Base-by-base conservation (phyloP, 1,284 basidiomycete genomes). In the Ganoderma lucidum region DNA sequence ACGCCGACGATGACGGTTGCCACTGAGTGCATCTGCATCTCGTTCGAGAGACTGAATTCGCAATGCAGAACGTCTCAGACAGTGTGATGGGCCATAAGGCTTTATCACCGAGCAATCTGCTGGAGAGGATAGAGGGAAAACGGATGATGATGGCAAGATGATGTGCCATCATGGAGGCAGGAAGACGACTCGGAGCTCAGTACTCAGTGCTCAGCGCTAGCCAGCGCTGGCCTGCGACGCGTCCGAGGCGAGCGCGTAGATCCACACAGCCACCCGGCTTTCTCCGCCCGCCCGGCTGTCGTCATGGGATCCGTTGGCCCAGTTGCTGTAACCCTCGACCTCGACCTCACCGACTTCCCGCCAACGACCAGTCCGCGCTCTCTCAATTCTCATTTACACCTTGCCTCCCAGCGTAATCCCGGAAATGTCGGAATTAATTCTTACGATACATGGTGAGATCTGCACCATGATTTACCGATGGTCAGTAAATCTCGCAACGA, bases 181-280 rank as follows among this genome's bases (percentile, higher is more conserved):
- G 51, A 53, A 10, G 28, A 30, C 9, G 12, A 53, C 9, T n/a
- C n/a, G n/a, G n/a, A n/a, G n/a, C n/a, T n/a, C n/a, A n/a, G n/a
- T n/a, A n/a, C n/a, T n/a, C n/a, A n/a, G n/a, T n/a, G n/a, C n/a
- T n/a, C n/a, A n/a, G n/a, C n/a, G n/a, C n/a, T n/a, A n/a, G n/a
- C n/a, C 28, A n/a, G 2, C 45, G 19, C 8, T n/a, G 45, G 19
- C 9, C 42, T 44, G 9, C n/a, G 45, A 48, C 45, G 48, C 48
- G 48, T 51, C 10, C 23, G 53, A 55, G 14, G 53, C 14, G 53
- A 32, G 30, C 48, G 48, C 48, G 48, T 14, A 51, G 48, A 51
- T 51, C 48, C 10, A 56, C 53, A 56, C 53, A 30, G 53, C 53
- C 53, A 56, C 53, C 53, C 32, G 53, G 53, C 53, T 32, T 56